Conservation (phyloP, 495 filamentous ascomycete species). For the Lasiosphaeria miniovina region DNA sequence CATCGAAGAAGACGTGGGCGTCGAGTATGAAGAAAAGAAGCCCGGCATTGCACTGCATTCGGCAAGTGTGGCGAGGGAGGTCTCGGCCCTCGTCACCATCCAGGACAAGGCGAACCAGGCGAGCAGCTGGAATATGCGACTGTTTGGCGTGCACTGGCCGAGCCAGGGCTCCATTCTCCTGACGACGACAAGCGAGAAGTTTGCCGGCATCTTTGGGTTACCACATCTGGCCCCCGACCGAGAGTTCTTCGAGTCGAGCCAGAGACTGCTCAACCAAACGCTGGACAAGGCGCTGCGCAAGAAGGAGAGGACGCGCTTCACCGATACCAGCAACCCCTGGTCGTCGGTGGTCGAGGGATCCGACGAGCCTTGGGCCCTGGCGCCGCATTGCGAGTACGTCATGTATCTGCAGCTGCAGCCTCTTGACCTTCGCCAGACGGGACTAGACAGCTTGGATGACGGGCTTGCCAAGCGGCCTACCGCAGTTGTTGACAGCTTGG, state of each 20-base stretch:
- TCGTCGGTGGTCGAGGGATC: conserved; percentile 56
- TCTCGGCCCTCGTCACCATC: conserved; percentile 63
- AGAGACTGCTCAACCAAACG: conserved; percentile 66
- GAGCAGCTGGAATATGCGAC: conserved; percentile 67
- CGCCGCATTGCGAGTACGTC: conserved; percentile 84
- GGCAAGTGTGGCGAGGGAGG: conserved; percentile 49
- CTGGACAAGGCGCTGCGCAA: conserved; percentile 63
- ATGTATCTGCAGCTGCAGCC: conserved; percentile 82
- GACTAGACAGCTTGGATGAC: conserved; percentile 1
- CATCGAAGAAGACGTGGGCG: conserved; percentile 49
- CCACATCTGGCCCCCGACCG: conserved; percentile 74
- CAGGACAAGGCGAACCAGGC: conserved; percentile 65
- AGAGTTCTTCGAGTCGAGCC: conserved; percentile 63
- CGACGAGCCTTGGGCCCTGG: conserved; percentile 54
- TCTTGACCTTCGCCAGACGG: conserved; percentile 37
- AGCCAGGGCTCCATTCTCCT: conserved; percentile 71
- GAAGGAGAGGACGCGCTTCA: conserved; percentile 49
- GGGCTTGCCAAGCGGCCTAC: conserved; percentile 23
- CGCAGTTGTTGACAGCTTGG: conserved; percentile 61
- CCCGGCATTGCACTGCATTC: conserved; percentile 13
- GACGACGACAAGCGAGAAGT: conserved; percentile 89
- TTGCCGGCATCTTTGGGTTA: conserved; percentile 79
- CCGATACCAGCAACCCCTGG: conserved; percentile 53
- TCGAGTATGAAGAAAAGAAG: conserved; percentile 34
- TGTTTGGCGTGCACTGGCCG: conserved; percentile 83